Conservation (phyloP, 495 filamentous ascomycete genomes). For the Alectoria sarmentosa region DNA sequence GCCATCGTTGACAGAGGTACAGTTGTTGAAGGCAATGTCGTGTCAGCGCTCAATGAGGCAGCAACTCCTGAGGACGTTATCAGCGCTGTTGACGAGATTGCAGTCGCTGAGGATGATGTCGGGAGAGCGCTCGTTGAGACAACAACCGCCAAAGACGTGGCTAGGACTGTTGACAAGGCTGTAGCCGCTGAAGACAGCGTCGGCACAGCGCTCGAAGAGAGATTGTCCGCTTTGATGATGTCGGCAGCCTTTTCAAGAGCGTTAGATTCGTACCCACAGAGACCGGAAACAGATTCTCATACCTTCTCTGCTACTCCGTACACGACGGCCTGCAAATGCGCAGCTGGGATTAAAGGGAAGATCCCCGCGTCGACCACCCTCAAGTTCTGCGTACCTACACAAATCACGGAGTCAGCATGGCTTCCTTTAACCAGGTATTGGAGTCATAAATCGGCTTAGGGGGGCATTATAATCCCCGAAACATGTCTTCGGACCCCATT, state of each 20-base stretch:
- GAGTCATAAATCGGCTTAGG: not conserved
- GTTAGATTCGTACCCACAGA: slow-evolving; percentile 5
- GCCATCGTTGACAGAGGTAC: not conserved
- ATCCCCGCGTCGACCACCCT: slow-evolving; percentile 45
- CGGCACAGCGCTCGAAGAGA: slow-evolving; percentile 11
- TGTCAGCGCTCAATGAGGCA: not conserved
- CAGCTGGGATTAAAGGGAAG: slow-evolving; percentile 40
- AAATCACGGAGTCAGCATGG: not conserved
- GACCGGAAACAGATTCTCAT: slow-evolving; percentile 20
- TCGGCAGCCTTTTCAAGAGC: slow-evolving; percentile 25
- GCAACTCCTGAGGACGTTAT: not conserved
- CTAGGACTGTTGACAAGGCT: not conserved
- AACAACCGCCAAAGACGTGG: not conserved
- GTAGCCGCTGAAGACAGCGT: not conserved
- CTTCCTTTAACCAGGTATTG: not conserved
- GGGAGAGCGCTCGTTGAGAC: not conserved
- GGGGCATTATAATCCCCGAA: not conserved
- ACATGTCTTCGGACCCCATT: not conserved
- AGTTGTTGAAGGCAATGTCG: not conserved
- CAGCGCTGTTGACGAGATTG: not conserved
- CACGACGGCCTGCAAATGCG: slow-evolving; percentile 45
- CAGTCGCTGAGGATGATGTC: not conserved
- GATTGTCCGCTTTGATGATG: slow-evolving; percentile 28
- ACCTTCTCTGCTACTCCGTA: slow-evolving; percentile 46
- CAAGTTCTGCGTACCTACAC: slow-evolving; percentile 34